phyloP scores from a whole-genome alignment of 1,139 yeast genomes.

The Geotrichum macrosporum region DNA sequence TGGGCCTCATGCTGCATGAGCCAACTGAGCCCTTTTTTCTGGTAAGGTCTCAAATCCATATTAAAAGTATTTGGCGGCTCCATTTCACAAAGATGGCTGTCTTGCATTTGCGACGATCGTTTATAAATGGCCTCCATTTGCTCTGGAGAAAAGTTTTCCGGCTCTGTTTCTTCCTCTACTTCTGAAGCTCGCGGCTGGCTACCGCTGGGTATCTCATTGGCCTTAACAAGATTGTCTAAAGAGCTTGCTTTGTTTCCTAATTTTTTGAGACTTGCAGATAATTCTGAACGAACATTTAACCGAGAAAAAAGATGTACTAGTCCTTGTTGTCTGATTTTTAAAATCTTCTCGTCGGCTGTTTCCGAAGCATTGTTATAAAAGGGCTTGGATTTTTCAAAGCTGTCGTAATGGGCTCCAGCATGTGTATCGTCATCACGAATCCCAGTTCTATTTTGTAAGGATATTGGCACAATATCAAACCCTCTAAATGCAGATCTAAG shows the following conservation, averaged over 20 bases:
- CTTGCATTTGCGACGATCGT: constrained; percentile 47
- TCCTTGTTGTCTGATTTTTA: constrained; percentile 55
- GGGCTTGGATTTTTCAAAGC: constrained; percentile 2
- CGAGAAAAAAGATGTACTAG: constrained; percentile 54
- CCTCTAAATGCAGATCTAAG: constrained; percentile 49
- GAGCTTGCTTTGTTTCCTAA: constrained; percentile 25
- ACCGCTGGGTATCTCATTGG: constrained; percentile 33
- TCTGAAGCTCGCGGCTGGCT: constrained; percentile 21
- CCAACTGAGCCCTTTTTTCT: constrained; percentile 79
- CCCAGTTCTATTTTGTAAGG: not conserved
- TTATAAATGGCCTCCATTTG: constrained; percentile 74
- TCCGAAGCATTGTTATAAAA: constrained; percentile 41
- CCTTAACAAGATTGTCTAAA: constrained; percentile 25
- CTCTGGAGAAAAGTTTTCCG: constrained; percentile 53
- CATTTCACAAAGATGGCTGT: constrained; percentile 53
- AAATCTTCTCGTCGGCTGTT: constrained; percentile 50
- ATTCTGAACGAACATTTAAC: constrained; percentile 37
- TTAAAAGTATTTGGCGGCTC: constrained; percentile 60
- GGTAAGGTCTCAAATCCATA: constrained; percentile 62
- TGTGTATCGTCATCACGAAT: constrained; percentile 5
- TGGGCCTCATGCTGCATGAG: constrained; percentile 54
- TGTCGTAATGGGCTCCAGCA: constrained; percentile 6
- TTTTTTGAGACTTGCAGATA: constrained; percentile 28
- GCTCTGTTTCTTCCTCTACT: constrained; percentile 36
- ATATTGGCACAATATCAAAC: constrained; percentile 22